These are phyloP conservation scores for Diospyros lotus DNA, from an alignment of 148 eudicot species.

Conservation along the genomic window DNA sequence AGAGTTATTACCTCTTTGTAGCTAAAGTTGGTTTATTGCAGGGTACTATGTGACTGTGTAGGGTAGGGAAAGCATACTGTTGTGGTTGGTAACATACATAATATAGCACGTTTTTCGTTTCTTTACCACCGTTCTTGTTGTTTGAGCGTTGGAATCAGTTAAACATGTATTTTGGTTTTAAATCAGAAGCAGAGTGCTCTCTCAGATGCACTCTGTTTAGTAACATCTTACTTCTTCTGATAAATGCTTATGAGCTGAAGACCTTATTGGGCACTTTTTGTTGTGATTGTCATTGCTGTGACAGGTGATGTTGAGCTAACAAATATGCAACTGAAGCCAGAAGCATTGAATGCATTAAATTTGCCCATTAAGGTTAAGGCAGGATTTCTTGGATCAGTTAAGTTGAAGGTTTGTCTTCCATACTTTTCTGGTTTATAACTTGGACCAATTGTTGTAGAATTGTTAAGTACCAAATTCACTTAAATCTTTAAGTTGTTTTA, in stretches of 20 bases:
- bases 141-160: not conserved
- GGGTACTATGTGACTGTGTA: no score
- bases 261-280: not conserved
- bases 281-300: not conserved
- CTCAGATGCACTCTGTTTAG: not conserved
- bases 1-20: no score
- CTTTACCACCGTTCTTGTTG: no score
- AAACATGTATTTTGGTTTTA: not conserved
- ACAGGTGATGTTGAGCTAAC: conserved; percentile 91
- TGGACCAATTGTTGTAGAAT: not conserved
- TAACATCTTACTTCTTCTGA: not conserved
- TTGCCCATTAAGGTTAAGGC: conserved; percentile 95
- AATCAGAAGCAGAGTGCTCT: not conserved
- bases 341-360: conserved; percentile 90
- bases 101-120: no score
- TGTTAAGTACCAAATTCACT: no score
- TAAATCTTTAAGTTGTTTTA: no score
- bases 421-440: not conserved
- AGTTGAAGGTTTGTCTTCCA: conserved; percentile 68
- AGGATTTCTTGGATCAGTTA: conserved; percentile 97
- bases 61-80: not conserved
- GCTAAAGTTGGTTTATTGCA: no score
- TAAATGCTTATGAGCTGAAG: not conserved
- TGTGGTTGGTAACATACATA: not conserved
- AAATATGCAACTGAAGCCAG: conserved; percentile 96